Percentiles rank a stretch among this genome's conserved stretches.
These are phyloP conservation scores for Pythium coloratum DNA, from an alignment of 352 stramenopile genomes.

Conservation along the genomic window DNA sequence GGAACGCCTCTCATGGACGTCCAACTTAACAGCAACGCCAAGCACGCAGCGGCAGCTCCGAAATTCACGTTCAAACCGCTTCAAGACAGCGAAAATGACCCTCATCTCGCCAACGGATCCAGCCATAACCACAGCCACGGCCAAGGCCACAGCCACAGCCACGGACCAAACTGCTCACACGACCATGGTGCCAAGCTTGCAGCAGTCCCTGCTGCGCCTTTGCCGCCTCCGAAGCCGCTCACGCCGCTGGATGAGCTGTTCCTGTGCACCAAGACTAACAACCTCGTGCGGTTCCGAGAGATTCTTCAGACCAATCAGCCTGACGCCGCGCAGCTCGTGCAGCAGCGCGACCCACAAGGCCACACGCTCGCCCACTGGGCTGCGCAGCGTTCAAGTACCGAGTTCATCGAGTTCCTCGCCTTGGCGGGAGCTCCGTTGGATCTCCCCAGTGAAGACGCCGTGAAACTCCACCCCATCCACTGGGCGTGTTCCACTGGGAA, in stretches of 20 bases:
- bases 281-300: conserved; percentile 54
- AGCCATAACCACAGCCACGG: conserved; percentile 6
- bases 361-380: conserved; percentile 78
- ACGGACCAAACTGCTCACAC: conserved; percentile 10
- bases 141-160: conserved; percentile 15
- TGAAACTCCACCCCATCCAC: conserved; percentile 77
- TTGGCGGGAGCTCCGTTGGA: conserved; percentile 52
- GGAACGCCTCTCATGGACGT: conserved; percentile 10
- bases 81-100: conserved; percentile 6
- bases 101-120: not conserved
- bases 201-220: not conserved
- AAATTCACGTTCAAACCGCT: conserved; percentile 17
- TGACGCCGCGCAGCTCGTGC: conserved; percentile 43
- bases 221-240: conserved; percentile 10
- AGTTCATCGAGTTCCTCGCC: conserved; percentile 60
- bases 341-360: conserved; percentile 50
- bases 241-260: conserved; percentile 67
- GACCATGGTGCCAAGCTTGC: not conserved
- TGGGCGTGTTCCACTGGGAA: conserved; percentile 82
- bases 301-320: conserved; percentile 34
- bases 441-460: conserved; percentile 55
- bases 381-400: conserved; percentile 50
- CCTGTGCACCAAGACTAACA: conserved; percentile 54
- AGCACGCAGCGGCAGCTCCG: not conserved
- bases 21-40: not conserved